Conservation (phyloP, 305 asterid genomes). For the Fraxinus paxiana region DNA sequence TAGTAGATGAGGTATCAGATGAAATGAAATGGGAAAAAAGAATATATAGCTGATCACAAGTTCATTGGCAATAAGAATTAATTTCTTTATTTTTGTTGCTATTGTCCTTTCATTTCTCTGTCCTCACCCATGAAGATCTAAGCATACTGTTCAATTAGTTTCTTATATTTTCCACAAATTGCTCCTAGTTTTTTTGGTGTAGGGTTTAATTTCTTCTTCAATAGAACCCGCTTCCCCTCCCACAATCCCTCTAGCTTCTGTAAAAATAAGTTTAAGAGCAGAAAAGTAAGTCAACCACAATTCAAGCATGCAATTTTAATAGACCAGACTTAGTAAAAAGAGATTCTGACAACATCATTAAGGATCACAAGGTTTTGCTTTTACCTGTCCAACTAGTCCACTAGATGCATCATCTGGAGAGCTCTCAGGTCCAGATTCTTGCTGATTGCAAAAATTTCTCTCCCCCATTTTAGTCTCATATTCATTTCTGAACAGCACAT, state of each 20-base stretch:
- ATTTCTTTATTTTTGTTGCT: neutral
- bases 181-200: neutral
- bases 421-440: constrained; percentile 40
- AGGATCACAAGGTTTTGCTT: neutral
- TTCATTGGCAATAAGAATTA: neutral
- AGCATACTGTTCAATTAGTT: neutral
- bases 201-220: neutral
- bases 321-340: neutral
- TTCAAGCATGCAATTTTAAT: neutral
- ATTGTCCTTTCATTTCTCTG: neutral
- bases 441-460: constrained; percentile 19
- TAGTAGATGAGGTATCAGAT: neutral
- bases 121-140: neutral
- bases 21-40: neutral
- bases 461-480: constrained; percentile 26
- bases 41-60: neutral
- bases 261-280: neutral
- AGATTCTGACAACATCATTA: neutral
- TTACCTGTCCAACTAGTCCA: constrained; percentile 63
- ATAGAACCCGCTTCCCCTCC: neutral
- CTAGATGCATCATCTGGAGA: constrained; percentile 45
- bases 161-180: neutral
- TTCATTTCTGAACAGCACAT: constrained; percentile 34
- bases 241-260: neutral
- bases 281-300: neutral